phyloP scores from a whole-genome alignment of 176 grass and related monocot species.

The Avena eriantha region DNA sequence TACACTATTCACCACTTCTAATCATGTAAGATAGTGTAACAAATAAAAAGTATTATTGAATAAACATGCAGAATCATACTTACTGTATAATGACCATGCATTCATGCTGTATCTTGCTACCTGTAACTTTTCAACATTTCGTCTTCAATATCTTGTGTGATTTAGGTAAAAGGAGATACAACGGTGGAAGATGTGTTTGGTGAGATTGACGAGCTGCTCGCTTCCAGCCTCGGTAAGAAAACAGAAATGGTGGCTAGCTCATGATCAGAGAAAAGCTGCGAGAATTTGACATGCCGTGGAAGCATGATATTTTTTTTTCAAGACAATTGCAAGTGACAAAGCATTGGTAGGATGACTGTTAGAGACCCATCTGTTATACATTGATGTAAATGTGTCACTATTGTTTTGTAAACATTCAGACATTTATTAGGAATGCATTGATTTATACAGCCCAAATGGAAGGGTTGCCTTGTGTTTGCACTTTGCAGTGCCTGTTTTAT shows the following conservation, averaged over 20 bases:
- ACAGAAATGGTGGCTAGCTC: slow-evolving; percentile 29
- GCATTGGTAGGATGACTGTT: slow-evolving; percentile 11
- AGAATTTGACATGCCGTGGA: background rate
- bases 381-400: slow-evolving; percentile 21
- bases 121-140: background rate
- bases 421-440: slow-evolving; percentile 26
- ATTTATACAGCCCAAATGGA: slow-evolving; percentile 23
- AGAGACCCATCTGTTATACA: slow-evolving; percentile 17
- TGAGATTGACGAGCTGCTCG: slow-evolving; percentile 66
- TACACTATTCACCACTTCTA: background rate
- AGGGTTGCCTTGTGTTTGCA: background rate
- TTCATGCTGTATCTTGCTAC: background rate
- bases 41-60: background rate
- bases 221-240: slow-evolving; percentile 67
- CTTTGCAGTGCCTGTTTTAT: background rate
- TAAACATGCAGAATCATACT: background rate
- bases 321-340: slow-evolving; percentile 25
- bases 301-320: slow-evolving; percentile 19
- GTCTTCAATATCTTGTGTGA: slow-evolving; percentile 4
- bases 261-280: background rate
- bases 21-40: background rate
- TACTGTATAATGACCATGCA: background rate
- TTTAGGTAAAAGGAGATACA: slow-evolving; percentile 68
- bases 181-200: slow-evolving; percentile 69
- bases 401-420: slow-evolving; percentile 3